These are phyloP conservation scores for Saccharomyces hybrid DNA, from an alignment of 1,139 yeast genomes.

Conservation along the genomic window DNA sequence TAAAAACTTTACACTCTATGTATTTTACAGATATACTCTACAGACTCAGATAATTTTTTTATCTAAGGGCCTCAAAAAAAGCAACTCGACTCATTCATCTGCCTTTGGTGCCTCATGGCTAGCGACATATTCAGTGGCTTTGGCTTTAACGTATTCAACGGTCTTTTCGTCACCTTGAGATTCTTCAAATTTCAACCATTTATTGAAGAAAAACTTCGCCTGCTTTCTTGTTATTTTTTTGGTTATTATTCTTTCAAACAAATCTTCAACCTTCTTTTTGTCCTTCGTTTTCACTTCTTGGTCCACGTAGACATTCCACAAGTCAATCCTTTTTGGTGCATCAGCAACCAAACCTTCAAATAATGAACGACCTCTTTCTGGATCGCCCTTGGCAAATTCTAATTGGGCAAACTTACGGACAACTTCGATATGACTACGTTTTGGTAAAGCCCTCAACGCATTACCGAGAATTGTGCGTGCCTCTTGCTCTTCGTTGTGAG, in stretches of 20 bases:
- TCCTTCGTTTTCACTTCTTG: conserved; percentile 71
- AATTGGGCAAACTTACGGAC: conserved; percentile 84
- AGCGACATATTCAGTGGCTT: conserved; percentile 72
- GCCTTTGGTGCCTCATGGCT: conserved; percentile 6
- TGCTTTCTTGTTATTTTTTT: conserved; percentile 79
- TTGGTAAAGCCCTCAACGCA: conserved; percentile 67
- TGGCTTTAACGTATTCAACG: conserved; percentile 80
- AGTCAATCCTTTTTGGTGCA: conserved; percentile 84
- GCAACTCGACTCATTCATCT: background rate
- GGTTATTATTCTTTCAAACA: conserved; percentile 71
- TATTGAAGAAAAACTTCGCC: conserved; percentile 89
- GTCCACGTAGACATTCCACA: conserved; percentile 93
- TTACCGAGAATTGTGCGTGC: conserved; percentile 66
- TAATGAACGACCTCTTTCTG: conserved; percentile 90
- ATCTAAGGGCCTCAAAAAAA: background rate
- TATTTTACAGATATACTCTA: background rate
- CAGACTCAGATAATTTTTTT: background rate
- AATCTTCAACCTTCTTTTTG: conserved; percentile 57
- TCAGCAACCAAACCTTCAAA: conserved; percentile 88
- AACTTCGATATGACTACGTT: conserved; percentile 69
- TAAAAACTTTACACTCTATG: background rate
- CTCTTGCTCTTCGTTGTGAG: conserved; percentile 45
- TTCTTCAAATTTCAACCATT: conserved; percentile 82
- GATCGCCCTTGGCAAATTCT: conserved; percentile 79
- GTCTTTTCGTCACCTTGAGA: conserved; percentile 59